Evolutionary conservation across 352 stramenopile species (phyloP).

Genomic region (Phytopythium delawarense): DNA sequence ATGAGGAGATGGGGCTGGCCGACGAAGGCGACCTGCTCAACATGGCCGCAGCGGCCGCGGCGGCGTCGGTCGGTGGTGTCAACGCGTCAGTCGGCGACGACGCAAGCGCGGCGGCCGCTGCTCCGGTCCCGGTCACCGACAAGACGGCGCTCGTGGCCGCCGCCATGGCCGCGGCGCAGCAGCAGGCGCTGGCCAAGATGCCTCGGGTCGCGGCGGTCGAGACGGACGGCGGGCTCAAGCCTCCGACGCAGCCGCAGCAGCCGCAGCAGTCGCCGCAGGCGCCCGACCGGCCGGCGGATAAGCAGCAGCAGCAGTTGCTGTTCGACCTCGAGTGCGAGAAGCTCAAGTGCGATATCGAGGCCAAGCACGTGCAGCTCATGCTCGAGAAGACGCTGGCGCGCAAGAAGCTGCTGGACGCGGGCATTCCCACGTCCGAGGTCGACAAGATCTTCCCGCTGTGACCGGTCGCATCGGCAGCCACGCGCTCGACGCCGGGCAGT

Average conservation of each 20-base stretch:
- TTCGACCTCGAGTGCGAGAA: conserved; percentile 48
- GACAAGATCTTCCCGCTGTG: conserved; percentile 42
- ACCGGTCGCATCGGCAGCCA: not conserved
- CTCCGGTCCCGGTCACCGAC: not conserved
- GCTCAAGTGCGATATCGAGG: conserved; percentile 47
- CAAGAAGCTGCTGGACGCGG: conserved; percentile 44
- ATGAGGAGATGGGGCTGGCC: conserved; percentile 5
- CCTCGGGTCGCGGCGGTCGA: not conserved
- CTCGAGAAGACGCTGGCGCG: conserved; percentile 45
- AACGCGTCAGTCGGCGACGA: conserved; percentile 1
- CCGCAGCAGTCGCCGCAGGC: not conserved
- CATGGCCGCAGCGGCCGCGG: not conserved
- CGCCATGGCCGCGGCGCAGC: conserved; percentile 2
- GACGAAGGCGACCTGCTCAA: conserved; percentile 8
- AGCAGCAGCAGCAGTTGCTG: conserved; percentile 34
- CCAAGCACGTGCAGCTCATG: conserved; percentile 39
- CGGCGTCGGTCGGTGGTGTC: not conserved
- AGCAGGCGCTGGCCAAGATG: conserved; percentile 2
- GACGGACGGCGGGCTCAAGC: too few relatives aligned
- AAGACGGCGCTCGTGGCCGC: conserved; percentile 2
- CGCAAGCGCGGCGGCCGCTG: not conserved
- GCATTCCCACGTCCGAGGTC: conserved; percentile 33
- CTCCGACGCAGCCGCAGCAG: not conserved
- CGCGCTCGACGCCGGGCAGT: too few relatives aligned
- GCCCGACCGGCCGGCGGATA: conserved; percentile 16